Evolutionary conservation across 2,329 filamentous ascomycete species (phyloP).

Genomic region (Pseudopithomyces maydicus): DNA sequence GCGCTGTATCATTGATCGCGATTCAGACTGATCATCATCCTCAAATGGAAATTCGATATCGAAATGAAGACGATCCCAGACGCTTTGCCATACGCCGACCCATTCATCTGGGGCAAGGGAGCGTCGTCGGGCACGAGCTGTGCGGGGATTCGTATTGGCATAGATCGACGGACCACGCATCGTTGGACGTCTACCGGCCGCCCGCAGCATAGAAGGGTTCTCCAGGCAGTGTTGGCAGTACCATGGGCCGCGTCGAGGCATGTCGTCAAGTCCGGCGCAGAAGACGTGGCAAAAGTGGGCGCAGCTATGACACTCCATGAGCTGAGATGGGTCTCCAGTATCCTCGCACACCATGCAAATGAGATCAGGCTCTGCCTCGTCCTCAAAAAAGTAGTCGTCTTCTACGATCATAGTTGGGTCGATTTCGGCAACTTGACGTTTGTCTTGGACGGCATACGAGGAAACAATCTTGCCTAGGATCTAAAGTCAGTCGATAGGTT

Average conservation of each 20-base stretch:
- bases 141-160: constrained; percentile 34
- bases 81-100: constrained; percentile 86
- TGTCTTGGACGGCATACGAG: constrained; percentile 73
- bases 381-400: constrained; percentile 63
- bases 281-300: constrained; percentile 89
- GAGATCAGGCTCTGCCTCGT: constrained; percentile 58
- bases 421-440: constrained; percentile 88
- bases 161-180: constrained; percentile 38
- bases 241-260: constrained; percentile 77
- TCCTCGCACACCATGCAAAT: constrained; percentile 89
- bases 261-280: constrained; percentile 79
- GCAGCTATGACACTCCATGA: constrained; percentile 91
- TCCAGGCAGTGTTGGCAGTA: constrained; percentile 82
- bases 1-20: constrained; percentile 60
- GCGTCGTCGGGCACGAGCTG: constrained; percentile 37
- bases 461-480: constrained; percentile 59
- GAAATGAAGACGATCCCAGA: constrained; percentile 77
- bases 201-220: constrained; percentile 44
- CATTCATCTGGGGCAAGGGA: constrained; percentile 50
- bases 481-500: constrained; percentile 17
- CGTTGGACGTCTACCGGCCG: constrained; percentile 34
- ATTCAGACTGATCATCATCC: constrained; percentile 63
- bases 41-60: constrained; percentile 88
- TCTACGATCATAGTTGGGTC: constrained; percentile 81
- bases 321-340: constrained; percentile 78